A percentile compares a stretch with the other conserved stretches of the same genome.
These are phyloP conservation scores for Cordyceps tenuipes DNA, from an alignment of 2,329 filamentous ascomycete species.

Conservation along the genomic window DNA sequence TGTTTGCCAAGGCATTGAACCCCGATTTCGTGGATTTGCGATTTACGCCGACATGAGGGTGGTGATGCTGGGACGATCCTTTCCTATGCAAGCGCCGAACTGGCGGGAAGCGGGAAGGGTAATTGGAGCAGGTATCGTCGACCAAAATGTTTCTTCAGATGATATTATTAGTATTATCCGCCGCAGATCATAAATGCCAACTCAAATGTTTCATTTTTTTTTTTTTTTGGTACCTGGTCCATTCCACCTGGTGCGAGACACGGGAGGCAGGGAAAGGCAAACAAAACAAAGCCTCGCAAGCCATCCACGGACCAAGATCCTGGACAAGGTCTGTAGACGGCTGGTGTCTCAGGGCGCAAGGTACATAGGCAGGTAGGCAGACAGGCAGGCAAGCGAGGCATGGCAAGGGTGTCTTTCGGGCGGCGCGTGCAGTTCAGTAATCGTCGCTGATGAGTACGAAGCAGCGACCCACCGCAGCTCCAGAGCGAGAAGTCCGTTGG, in stretches of 20 bases:
- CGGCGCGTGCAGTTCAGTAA: not conserved
- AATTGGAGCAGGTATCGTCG: not conserved
- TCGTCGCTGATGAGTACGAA: not conserved
- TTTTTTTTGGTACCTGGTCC: too few species aligned
- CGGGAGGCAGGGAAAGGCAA: not conserved
- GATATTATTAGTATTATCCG: too few species aligned
- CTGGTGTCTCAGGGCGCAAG: not conserved
- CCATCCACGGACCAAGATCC: not conserved
- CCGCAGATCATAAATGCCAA: too few species aligned
- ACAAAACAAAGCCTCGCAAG: not conserved
- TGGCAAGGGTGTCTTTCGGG: not conserved
- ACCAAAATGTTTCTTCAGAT: not conserved
- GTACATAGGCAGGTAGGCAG: too few species aligned
- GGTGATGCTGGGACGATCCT: conserved; percentile 12
- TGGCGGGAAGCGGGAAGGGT: conserved; percentile 5
- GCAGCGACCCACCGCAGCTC: not conserved
- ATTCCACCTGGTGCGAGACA: too few species aligned
- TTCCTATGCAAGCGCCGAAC: conserved; percentile 10
- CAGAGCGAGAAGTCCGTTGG: not conserved
- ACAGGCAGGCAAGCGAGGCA: too few species aligned
- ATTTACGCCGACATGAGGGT: conserved; percentile 12
- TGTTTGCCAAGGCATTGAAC: conserved; percentile 15
- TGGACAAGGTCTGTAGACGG: too few species aligned
- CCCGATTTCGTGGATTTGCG: conserved; percentile 13
- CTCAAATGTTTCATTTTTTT: too few species aligned